Base-by-base conservation (phyloP, 805 yeast species). In the Sugiyamaella americana region DNA sequence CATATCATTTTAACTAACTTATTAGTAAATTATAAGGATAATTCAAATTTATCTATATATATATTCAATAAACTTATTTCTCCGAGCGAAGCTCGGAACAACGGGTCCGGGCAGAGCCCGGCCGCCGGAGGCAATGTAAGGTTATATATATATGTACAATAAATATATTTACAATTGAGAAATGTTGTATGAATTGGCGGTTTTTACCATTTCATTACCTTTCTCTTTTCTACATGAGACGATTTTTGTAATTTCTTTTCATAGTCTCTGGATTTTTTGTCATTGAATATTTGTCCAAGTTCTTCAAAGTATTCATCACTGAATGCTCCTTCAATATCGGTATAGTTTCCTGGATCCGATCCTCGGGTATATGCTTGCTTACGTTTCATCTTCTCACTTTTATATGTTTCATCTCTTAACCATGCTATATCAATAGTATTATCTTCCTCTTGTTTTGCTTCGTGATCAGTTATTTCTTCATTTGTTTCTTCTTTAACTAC, bases 301-400 rank as follows among this genome's bases (percentile, higher is more conserved):
- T 49, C 45, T 18, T 47, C 38, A 37, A 51, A 51, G 26, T 51
- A 51, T 19, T 42, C 47, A 13, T 43, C 49, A 16, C 46, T 41
- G 30, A 40, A 37, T 16, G 20, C 41, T 6, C 44, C 50, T 11
- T 40, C 42, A 16, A 41, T 43, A 10, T 51, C 49, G 5, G 41
- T 46, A 36, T 48, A 46, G 24, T 24, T 32, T 4, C 29, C 35
- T 21, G 55, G 57, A n/a, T 51, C 57, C n/a, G 49, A 32, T 13
- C 57, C 57, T 3, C 57, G 40, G 18, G 43, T 6, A n/a, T 19
- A 24, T 4, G 13, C 26, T 3, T 23, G 37, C 19, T 36, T 18
- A n/a, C 29, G 32, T 35, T 26, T 16, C 8, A 10, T 20, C 26
- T 40, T 45, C n/a, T 34, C 30, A 4, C 20, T 23, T 17, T 44